A percentile compares a stretch with the other conserved stretches of the same genome.
phyloP scores from a whole-genome alignment of 2,329 filamentous ascomycete species.

The Aspergillus melleus region DNA sequence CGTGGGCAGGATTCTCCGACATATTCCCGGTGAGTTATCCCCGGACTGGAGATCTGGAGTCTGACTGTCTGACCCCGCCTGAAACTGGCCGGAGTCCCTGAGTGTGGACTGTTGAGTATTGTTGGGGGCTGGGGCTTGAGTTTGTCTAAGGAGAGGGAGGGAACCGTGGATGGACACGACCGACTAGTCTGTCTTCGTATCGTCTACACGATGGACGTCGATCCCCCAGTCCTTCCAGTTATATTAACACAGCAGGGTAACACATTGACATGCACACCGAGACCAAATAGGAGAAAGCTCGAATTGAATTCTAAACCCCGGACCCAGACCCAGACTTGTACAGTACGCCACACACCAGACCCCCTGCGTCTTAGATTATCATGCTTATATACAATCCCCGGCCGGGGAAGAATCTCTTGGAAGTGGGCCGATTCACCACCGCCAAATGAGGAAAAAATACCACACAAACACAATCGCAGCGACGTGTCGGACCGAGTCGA shows the following conservation, averaged over 20 bases:
- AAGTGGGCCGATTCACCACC: conserved; percentile 47
- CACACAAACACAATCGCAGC: conserved; percentile 62
- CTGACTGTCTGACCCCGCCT: no score
- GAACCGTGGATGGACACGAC: neutral
- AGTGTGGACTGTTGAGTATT: no score
- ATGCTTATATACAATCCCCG: neutral
- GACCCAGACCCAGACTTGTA: neutral
- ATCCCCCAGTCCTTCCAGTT: neutral
- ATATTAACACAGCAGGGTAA: neutral
- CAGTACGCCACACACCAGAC: neutral
- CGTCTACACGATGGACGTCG: neutral
- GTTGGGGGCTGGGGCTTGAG: no score
- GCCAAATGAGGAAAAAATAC: conserved; percentile 68
- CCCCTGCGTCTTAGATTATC: neutral
- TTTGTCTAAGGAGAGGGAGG: neutral
- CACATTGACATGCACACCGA: neutral
- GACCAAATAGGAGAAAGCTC: neutral
- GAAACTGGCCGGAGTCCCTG: neutral
- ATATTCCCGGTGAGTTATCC: neutral
- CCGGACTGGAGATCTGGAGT: neutral
- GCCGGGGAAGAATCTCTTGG: neutral
- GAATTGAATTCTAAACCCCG: neutral
- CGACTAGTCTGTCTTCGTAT: neutral
- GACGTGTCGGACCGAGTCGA: conserved; percentile 62
- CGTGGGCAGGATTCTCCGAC: neutral